phyloP scores from a whole-genome alignment of 495 filamentous ascomycete species.

The Neurospora cerealis region DNA sequence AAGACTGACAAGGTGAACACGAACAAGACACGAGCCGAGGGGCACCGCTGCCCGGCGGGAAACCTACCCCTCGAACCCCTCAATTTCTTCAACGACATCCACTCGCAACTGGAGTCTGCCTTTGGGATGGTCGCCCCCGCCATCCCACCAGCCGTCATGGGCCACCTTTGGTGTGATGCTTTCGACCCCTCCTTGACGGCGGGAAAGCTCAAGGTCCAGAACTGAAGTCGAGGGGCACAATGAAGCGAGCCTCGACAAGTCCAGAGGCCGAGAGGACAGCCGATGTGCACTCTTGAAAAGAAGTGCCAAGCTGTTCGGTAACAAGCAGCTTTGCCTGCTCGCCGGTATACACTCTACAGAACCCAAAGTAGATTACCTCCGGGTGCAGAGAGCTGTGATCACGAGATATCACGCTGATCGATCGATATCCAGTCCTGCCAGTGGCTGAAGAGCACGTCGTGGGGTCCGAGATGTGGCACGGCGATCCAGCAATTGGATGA shows the following conservation, averaged over 20 bases:
- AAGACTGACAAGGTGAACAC: neutral
- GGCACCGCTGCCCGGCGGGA: neutral
- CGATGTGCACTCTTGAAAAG: neutral
- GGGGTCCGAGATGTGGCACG: slow-evolving; percentile 8
- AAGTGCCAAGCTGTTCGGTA: neutral
- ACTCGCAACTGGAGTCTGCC: neutral
- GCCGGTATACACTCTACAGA: neutral
- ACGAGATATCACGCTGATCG: neutral
- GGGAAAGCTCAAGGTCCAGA: neutral
- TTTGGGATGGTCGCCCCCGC: neutral
- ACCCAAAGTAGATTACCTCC: neutral
- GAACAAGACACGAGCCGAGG: neutral
- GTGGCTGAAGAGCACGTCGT: slow-evolving; percentile 11
- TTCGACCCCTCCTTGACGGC: neutral
- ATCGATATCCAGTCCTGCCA: neutral
- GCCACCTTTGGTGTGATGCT: neutral
- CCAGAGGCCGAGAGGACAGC: neutral
- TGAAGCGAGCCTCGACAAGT: neutral
- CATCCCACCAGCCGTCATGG: neutral
- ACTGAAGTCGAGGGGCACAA: neutral
- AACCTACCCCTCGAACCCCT: neutral
- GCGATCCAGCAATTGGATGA: slow-evolving; percentile 7
- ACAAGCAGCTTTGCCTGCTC: neutral
- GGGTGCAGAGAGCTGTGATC: neutral
- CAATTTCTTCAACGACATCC: neutral